Conservation (phyloP, 352 stramenopile genomes). For the Globisporangium spiculum region DNA sequence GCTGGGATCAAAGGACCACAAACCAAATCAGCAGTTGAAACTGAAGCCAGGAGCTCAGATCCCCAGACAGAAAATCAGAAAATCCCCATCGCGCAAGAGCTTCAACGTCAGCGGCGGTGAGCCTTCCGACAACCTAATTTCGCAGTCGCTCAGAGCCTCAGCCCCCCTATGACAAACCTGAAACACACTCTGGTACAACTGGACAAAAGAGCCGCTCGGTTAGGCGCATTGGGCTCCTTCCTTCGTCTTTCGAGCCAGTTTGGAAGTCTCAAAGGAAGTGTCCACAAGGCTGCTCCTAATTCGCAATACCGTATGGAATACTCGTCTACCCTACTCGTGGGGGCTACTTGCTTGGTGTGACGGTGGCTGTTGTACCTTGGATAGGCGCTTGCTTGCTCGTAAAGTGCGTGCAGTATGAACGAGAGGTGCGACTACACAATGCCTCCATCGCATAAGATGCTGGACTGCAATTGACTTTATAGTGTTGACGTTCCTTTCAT, state of each 20-base stretch:
- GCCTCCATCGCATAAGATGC: neutral
- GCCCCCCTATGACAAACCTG: neutral
- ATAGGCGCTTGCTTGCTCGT: neutral
- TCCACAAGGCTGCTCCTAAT: neutral
- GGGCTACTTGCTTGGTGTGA: neutral
- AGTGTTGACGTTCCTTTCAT: too few species aligned
- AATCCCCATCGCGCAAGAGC: neutral
- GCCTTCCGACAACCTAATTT: too few species aligned
- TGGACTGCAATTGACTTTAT: neutral
- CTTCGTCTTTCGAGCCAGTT: too few species aligned
- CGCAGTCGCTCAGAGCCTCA: neutral
- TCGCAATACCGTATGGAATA: neutral
- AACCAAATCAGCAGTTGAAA: neutral
- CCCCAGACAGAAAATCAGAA: neutral
- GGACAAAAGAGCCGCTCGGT: too few species aligned
- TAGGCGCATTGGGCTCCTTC: too few species aligned
- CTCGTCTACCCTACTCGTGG: neutral
- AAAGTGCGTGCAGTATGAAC: neutral
- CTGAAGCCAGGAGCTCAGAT: neutral
- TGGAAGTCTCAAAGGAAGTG: too few species aligned
- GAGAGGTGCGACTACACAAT: neutral
- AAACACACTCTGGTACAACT: neutral
- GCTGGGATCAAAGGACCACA: neutral
- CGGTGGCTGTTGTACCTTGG: neutral
- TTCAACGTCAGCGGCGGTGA: neutral